A percentile compares a stretch with the other conserved stretches of the same genome.
These are phyloP conservation scores for Ophiostoma australiae DNA, from an alignment of 2,329 filamentous ascomycete genomes.

Conservation along the genomic window DNA sequence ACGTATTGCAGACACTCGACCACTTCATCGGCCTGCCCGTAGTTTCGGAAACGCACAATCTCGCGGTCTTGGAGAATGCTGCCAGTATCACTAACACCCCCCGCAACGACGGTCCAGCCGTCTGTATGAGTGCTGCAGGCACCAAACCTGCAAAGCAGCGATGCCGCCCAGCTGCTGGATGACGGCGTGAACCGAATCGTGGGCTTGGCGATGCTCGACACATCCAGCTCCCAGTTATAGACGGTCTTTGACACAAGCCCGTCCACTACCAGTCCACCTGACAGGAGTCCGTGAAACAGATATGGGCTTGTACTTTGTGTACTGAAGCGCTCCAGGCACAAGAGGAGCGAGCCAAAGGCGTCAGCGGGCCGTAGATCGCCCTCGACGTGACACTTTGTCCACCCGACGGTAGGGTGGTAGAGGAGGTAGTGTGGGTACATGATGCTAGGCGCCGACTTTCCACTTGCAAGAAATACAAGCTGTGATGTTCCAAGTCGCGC, in stretches of 20 bases:
- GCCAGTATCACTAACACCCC: conserved; percentile 41
- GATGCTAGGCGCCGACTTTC: conserved; percentile 48
- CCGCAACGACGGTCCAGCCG: conserved; percentile 35
- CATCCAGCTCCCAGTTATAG: conserved; percentile 58
- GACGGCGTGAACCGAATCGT: conserved; percentile 22
- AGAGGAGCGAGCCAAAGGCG: conserved; percentile 43
- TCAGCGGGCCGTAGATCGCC: conserved; percentile 36
- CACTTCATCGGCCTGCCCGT: conserved; percentile 30
- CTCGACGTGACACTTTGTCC: conserved; percentile 41
- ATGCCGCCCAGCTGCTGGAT: not conserved
- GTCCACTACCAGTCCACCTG: conserved; percentile 65
- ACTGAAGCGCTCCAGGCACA: conserved; percentile 21
- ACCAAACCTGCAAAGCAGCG: conserved; percentile 25
- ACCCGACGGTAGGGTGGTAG: conserved; percentile 46
- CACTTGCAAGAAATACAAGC: conserved; percentile 56
- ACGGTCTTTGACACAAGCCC: conserved; percentile 59
- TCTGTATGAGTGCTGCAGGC: conserved; percentile 19
- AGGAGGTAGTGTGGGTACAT: conserved; percentile 52
- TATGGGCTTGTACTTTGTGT: conserved; percentile 29
- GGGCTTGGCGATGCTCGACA: conserved; percentile 32
- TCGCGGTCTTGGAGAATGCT: conserved; percentile 48
- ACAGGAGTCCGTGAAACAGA: conserved; percentile 55
- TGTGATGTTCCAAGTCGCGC: conserved; percentile 47
- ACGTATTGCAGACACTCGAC: conserved; percentile 28
- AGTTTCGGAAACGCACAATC: conserved; percentile 42